A percentile compares a stretch with the other conserved stretches of the same genome.
These are phyloP conservation scores for Malassezia vespertilionis DNA, from an alignment of 1,284 basidiomycete species.

Conservation along the genomic window DNA sequence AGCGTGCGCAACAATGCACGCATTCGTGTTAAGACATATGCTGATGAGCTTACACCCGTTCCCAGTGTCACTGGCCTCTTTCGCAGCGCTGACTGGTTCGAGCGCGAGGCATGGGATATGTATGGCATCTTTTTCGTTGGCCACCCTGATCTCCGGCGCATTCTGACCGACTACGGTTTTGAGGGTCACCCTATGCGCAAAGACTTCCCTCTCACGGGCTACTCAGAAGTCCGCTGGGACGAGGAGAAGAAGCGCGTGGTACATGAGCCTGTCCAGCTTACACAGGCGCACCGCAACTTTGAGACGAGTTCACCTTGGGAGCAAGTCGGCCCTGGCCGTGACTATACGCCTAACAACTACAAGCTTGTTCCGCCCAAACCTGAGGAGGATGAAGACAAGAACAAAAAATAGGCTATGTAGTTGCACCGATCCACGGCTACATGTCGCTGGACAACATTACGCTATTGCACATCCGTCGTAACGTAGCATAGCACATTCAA, in stretches of 20 bases:
- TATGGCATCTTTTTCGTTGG: constrained; percentile 92
- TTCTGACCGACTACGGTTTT: constrained; percentile 98
- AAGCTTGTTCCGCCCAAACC: constrained; percentile 49
- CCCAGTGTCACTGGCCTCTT: constrained; percentile 72
- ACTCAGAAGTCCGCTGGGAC: constrained; percentile 93
- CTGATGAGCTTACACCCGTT: constrained; percentile 85
- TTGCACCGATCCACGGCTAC: constrained; percentile 1
- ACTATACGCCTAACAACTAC: constrained; percentile 54
- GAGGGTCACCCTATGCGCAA: constrained; percentile 96
- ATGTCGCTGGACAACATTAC: constrained; percentile 15
- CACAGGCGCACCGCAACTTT: constrained; percentile 97
- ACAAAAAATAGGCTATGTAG: constrained; percentile 29
- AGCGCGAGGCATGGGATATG: constrained; percentile 96
- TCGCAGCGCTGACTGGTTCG: constrained; percentile 94
- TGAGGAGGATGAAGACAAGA: constrained; percentile 45
- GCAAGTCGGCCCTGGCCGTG: constrained; percentile 76
- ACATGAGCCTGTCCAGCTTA: constrained; percentile 91
- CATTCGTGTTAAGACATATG: constrained; percentile 95
- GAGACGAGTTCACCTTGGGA: constrained; percentile 85
- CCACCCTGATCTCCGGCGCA: constrained; percentile 90
- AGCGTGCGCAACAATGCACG: constrained; percentile 62
- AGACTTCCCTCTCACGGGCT: constrained; percentile 94
- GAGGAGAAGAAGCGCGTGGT: constrained; percentile 98
- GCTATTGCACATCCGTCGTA: constrained; percentile 9
- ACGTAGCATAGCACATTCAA: constrained; percentile 15